Percentiles rank a stretch among this genome's conserved stretches.
These are phyloP conservation scores for Brettanomyces naardenensis DNA, from an alignment of 805 yeast species.

Conservation along the genomic window DNA sequence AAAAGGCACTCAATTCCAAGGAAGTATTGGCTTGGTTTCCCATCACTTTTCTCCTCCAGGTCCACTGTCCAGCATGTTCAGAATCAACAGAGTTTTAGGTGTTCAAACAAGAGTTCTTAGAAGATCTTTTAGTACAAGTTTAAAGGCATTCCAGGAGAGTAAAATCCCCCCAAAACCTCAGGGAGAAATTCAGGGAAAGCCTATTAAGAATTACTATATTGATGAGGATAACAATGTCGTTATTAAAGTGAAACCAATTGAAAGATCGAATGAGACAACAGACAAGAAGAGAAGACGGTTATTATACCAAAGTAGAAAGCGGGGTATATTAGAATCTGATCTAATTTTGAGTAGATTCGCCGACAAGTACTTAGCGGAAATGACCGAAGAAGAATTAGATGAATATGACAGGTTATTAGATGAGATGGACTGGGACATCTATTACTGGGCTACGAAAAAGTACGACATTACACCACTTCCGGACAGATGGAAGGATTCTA, in stretches of 20 bases:
- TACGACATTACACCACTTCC: slow-evolving; percentile 80
- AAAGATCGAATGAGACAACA: slow-evolving; percentile 63
- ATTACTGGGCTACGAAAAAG: slow-evolving; percentile 93
- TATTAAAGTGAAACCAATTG: slow-evolving; percentile 70
- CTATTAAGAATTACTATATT: slow-evolving; percentile 14
- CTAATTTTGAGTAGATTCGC: slow-evolving; percentile 81
- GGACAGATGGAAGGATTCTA: slow-evolving; percentile 69
- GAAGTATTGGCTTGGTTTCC: too few relatives aligned
- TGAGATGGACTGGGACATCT: slow-evolving; percentile 98
- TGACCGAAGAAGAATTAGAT: slow-evolving; percentile 59
- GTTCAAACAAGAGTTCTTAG: too few relatives aligned
- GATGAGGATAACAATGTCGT: slow-evolving; percentile 37
- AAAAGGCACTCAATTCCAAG: too few relatives aligned
- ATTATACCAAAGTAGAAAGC: slow-evolving; percentile 83
- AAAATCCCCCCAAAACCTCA: slow-evolving; percentile 8
- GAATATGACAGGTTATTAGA: slow-evolving; percentile 84
- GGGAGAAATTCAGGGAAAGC: slow-evolving; percentile 13
- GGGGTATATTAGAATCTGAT: slow-evolving; percentile 94
- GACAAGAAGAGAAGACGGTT: slow-evolving; percentile 81
- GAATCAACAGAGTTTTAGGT: too few relatives aligned
- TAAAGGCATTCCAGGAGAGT: too few relatives aligned
- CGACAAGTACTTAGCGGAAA: slow-evolving; percentile 51
- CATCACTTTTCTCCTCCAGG: too few relatives aligned
- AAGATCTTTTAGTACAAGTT: too few relatives aligned
- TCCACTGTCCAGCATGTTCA: too few relatives aligned